Base-by-base conservation (phyloP, 148 eudicot genomes). In the Fagopyrum esculentum region DNA sequence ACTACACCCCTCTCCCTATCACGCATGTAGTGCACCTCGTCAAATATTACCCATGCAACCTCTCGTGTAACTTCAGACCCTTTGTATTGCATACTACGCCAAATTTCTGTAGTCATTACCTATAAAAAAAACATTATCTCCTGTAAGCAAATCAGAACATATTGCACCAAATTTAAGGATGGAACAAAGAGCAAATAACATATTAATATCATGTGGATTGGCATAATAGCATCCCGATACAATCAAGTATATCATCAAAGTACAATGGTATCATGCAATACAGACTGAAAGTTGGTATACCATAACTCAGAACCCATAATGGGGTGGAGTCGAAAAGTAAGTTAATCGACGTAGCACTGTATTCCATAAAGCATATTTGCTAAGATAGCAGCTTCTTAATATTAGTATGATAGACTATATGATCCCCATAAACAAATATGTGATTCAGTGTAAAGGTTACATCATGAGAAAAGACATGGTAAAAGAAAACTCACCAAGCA, bases 1-100 rank as follows among this genome's bases (percentile, higher is more conserved):
- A 95, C 99, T 26, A 95, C 99, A 78, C 99, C 99, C 74, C 99
- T 86, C 82, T 92, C 98, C 77, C 93, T 86, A 80, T 95, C 99
- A 81, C 99, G 96, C 99, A 95, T 95, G 84, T 95, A 95, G 83
- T 95, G 99, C 69, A 95, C 99, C 87, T 95, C 99, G 75, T 95
- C 99, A 89, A 95, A 92, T 76, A 95, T 95, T 78, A 86, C 82
- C 99, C 99, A 95, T 13, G 98, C 99, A 73, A 95, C 99, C 86
- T 95, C 99, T 78, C 92, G 81, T 4, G 84, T 83, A 81, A 95
- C 71, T 84, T 95, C 99, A 71, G 99, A 92, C 72, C 97, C 99
- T 89, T 85, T 95, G 84, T 95, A 95, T 85, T 92, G 99, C 99
- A 95, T 95, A 82, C 98, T 95, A 3, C 99, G 89, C 99, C 98